Base-by-base conservation (phyloP, 257 asterid species). In the Pogostemon cablin region DNA sequence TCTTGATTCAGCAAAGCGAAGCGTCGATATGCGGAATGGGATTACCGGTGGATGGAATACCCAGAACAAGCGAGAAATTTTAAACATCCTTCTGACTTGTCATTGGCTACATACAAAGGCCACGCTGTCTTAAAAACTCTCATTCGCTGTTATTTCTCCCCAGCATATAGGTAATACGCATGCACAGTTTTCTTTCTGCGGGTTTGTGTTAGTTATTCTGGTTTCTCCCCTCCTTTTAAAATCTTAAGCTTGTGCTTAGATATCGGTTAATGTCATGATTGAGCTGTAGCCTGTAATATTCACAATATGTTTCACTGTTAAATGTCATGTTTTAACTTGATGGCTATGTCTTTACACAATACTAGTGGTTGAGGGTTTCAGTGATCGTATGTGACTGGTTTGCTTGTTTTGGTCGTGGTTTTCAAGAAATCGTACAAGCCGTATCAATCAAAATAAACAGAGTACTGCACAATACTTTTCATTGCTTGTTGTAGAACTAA, bases 131-230 rank as follows among this genome's bases (percentile, higher is more conserved):
- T 93, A 80, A 93, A 85, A 66, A 93, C 99, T 76, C 97, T 91
- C 65, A 84, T 93, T 57, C 99, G 96, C 15, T 87, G 97, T 71
- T 89, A 93, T 80, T 93, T 93, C 87, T 93, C 99, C 41, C 99
- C 99, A 4, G 86, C 86, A 5, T 76, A 76, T 67, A 93, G 97
- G 97, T 93, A 82, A 74, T 60, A n/a, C 59, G 65, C 49, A 20
- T 69, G 34, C 35, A 39, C 65, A 55, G 37, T 61, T 44, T 47
- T 47, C 20, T 48, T 40, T n/a, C 3, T 34, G 10, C 10, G n/a
- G 11, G 9, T 59, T 35, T 46, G 34, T 37, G 8, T 52, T 62
- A 49, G 40, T 62, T 11, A 72, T 62, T 11, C 6, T 20, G 35
- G 48, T 55, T 40, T 49, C 55, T 20, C 7, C 3, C 10, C 25